A percentile compares a stretch with the other conserved stretches of the same genome.
These are phyloP conservation scores for Microbotryum lychnidis-dioicae DNA, from an alignment of 1,284 basidiomycete genomes.

Conservation along the genomic window DNA sequence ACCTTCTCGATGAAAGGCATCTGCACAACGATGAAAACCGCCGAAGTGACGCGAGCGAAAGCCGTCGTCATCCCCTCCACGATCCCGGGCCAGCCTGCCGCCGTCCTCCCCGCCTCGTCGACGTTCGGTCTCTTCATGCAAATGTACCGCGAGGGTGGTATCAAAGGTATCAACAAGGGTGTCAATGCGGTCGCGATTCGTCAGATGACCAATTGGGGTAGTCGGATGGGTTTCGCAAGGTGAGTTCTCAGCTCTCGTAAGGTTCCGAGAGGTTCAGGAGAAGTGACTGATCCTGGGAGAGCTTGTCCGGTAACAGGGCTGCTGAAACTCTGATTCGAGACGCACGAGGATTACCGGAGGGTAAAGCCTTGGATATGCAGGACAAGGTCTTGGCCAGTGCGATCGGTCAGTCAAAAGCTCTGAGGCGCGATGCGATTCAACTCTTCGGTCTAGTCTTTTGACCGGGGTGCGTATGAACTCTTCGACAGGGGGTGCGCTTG, in stretches of 20 bases:
- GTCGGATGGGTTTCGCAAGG: slow-evolving; percentile 92
- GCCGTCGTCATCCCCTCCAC: slow-evolving; percentile 56
- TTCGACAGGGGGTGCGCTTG: slow-evolving; percentile 64
- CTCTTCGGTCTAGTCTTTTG: background rate
- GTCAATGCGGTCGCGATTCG: slow-evolving; percentile 84
- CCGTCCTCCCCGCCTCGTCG: slow-evolving; percentile 43
- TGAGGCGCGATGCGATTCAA: background rate
- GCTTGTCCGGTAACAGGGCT: slow-evolving; percentile 40
- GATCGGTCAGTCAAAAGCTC: slow-evolving; percentile 45
- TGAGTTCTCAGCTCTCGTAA: slow-evolving; percentile 12
- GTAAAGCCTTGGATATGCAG: slow-evolving; percentile 59
- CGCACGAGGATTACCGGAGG: slow-evolving; percentile 59
- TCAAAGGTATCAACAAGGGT: slow-evolving; percentile 97
- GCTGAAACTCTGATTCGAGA: slow-evolving; percentile 74
- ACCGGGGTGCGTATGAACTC: background rate
- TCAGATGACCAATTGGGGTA: slow-evolving; percentile 93
- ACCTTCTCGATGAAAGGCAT: slow-evolving; percentile 13
- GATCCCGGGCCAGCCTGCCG: slow-evolving; percentile 10
- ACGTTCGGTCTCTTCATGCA: slow-evolving; percentile 78
- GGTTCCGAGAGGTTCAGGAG: background rate
- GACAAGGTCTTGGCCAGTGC: slow-evolving; percentile 89
- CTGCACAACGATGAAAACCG: slow-evolving; percentile 41
- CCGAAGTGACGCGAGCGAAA: slow-evolving; percentile 95
- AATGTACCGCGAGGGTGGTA: slow-evolving; percentile 85
- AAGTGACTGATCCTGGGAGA: background rate